These are phyloP conservation scores for Pochonia chlamydosporia DNA, from an alignment of 2,329 filamentous ascomycete species.

Conservation along the genomic window DNA sequence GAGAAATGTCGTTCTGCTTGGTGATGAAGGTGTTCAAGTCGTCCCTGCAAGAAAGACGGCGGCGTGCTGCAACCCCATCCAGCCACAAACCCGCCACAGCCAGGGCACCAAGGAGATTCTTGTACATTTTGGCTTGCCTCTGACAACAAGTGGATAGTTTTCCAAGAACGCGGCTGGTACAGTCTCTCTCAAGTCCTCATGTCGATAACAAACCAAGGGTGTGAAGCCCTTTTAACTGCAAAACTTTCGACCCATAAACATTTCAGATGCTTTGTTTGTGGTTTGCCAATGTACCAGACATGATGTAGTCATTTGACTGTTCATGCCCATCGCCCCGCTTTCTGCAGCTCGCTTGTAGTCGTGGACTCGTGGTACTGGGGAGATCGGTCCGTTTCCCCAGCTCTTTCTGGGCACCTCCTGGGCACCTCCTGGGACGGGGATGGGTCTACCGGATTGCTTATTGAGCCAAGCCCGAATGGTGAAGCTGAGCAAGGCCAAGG, in stretches of 20 bases:
- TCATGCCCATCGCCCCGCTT: neutral
- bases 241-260: neutral
- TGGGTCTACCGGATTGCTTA: no score
- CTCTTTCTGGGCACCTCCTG: neutral
- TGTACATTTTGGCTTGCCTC: conserved; percentile 1
- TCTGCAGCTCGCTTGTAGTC: neutral
- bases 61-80: neutral
- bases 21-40: conserved; percentile 12
- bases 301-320: neutral
- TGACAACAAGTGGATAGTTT: neutral
- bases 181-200: neutral
- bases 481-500: no score
- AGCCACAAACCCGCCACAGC: conserved; percentile 4
- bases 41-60: conserved; percentile 18
- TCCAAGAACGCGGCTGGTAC: neutral
- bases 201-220: neutral
- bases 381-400: conserved; percentile 2
- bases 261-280: neutral
- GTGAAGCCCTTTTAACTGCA: neutral
- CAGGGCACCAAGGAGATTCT: conserved; percentile 1
- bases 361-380: no score
- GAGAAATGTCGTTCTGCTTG: conserved; percentile 12
- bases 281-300: neutral
- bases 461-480: no score
- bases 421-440: no score